Base-by-base conservation (phyloP, 1,139 yeast species). In the Sugiyamaella pinicola region DNA sequence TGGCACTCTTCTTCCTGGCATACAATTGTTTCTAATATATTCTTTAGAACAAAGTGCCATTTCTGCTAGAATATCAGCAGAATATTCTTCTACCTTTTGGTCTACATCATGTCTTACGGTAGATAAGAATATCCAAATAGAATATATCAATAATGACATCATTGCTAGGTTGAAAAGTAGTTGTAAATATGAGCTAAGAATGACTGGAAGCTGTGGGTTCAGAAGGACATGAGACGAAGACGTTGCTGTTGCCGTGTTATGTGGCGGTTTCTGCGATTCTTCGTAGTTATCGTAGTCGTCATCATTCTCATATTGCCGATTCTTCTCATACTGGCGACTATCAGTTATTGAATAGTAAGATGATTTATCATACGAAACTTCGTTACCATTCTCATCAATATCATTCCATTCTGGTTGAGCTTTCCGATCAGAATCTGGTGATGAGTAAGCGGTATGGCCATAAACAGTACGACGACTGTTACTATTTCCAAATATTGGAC, bases 71-170 rank as follows among this genome's bases (percentile, higher is more conserved):
- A 82, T 78, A 53, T 84, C 83, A 21, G 79, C 68, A 1, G 86
- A 76, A 67, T 85, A 80, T 43, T 80, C 74, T 60, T 84, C 89
- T 54, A 89, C 75, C 66, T 85, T 81, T 67, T 78, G 78, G 60
- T 82, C 80, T 40, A 91, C 84, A 68, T 93, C 99, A 8, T 81
- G 74, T 44, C 81, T 76, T 6, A 91, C 78, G 1, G 93, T 81
- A 13, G 76, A 71, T 15, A 85, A 74, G 59, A 87, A 77, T 0
- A 82, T 68, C 59, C 74, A 74, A 1, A 85, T 71, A 47, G 85
- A 73, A 58, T 81, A 82, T 12, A 84, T 64, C 13, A 87, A 67
- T 2, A 82, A 71, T 1, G 80, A 68, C 28, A 85, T 75, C 38
- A 91, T 75, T 4, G 82, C 63, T 0, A 83, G 67, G 64, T 91